Evolutionary conservation across 225 moss, liverwort and hornwort genomes (phyloP), one percentile per base, ranked within the genome.

Genomic region (Pseudoscleropodium purum): DNA sequence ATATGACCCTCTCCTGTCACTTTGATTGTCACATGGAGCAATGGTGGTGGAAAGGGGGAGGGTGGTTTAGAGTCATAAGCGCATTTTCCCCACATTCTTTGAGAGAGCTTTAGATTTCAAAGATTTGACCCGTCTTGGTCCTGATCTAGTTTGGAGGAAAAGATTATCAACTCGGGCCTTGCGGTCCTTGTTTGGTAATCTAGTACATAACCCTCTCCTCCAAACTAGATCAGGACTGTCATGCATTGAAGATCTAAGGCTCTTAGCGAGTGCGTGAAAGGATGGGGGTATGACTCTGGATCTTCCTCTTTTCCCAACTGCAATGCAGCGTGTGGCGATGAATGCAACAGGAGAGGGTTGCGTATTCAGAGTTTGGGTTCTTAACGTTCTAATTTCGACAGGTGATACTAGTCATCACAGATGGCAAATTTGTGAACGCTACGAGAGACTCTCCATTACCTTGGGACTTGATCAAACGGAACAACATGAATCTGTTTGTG

Each of bases 401-500:
- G 84, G 89, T 89, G 59, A 84, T 89, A 76, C 66, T 89, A 37
- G 89, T 89, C 47, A 84, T 89, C 66, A 84, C 89, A 26, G 89
- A 89, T 54, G 89, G 89, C 7, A 84, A 13, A 77, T 78, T 89
- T 60, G 67, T 89, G 84, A 39, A 68, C 37, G 77, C 84, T 27
- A 84, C 84, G 26, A 78, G 57, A 43, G 68, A 59, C 30, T 84
- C 77, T 78, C 67, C 66, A 16, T 84, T 89, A 49, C 89, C 89
- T 9, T 84, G 89, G 89, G 62, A 84, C 78, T 78, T 31, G 78
- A 84, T 89, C 84, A 68, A 59, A 78, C 17, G 12, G 30, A 84
- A 89, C 68, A 89, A 89, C 60, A 68, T 84, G 65, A 84, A 68
- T 47, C 63, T 89, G 84, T 89, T 84, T 68, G 89, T 69, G 45